A percentile compares a stretch with the other conserved stretches of the same genome.
Conservation (phyloP, 352 stramenopile genomes). For the Paralagenidium karlingii region DNA sequence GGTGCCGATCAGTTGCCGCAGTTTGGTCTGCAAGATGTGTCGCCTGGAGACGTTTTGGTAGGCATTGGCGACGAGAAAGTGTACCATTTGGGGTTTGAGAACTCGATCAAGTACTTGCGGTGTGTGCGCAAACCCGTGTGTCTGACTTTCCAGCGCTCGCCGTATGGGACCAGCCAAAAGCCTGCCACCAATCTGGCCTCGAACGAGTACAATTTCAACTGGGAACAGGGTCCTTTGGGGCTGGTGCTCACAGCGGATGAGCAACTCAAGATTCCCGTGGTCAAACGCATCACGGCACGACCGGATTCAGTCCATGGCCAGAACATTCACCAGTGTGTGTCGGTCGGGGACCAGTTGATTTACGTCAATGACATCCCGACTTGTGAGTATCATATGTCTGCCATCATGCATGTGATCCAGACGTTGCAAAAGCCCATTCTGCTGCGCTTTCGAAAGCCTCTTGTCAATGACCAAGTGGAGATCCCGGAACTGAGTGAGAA, state of each 20-base stretch:
- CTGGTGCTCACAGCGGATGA: constrained; percentile 59
- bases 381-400: constrained; percentile 53
- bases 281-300: constrained; percentile 64
- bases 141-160: constrained; percentile 51
- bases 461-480: constrained; percentile 31
- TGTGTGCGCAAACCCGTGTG: constrained; percentile 53
- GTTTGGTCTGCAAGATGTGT: constrained; percentile 49
- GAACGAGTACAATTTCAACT: constrained; percentile 75
- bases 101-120: constrained; percentile 50
- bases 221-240: constrained; percentile 51
- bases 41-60: constrained; percentile 60
- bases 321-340: constrained; percentile 26
- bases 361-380: constrained; percentile 71
- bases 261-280: constrained; percentile 54
- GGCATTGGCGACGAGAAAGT: constrained; percentile 67
- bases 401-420: constrained; percentile 63
- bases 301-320: constrained; percentile 9
- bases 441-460: constrained; percentile 51
- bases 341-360: constrained; percentile 50
- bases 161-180: constrained; percentile 22
- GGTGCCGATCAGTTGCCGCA: constrained; percentile 12
- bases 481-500: constrained; percentile 34
- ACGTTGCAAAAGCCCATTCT: constrained; percentile 69
- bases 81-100: constrained; percentile 48
- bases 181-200: constrained; percentile 37